Percentiles rank a stretch among this genome's conserved stretches.
Evolutionary conservation across 805 yeast species (phyloP).

Genomic region (Candida nonsorbophila): DNA sequence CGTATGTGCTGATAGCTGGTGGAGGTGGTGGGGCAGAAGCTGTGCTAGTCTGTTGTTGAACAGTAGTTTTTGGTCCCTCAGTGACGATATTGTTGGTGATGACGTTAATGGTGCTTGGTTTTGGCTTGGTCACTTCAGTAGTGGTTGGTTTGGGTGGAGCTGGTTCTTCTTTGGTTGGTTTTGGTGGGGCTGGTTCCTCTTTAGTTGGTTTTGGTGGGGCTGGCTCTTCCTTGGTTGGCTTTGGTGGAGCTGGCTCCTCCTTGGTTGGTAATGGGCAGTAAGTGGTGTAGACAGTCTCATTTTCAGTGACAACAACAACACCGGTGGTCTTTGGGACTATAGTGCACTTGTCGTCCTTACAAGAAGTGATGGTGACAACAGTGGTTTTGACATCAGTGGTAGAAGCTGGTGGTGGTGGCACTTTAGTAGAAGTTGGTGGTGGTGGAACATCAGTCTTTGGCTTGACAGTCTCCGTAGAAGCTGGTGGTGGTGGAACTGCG

Average conservation of each 20-base stretch:
- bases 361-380: constrained; percentile 33
- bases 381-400: constrained; percentile 17
- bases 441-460: constrained; percentile 6
- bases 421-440: constrained; percentile 1
- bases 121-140: constrained; percentile 1
- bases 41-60: constrained; percentile 4
- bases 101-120: constrained; percentile 33
- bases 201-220: constrained; percentile 1
- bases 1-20: constrained; percentile 16
- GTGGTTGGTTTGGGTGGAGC: constrained; percentile 7
- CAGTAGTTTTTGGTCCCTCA: constrained; percentile 17
- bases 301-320: constrained; percentile 15
- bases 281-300: constrained; percentile 16
- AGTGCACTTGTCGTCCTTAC: constrained; percentile 26
- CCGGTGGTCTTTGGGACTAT: constrained; percentile 28
- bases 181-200: constrained; percentile 3
- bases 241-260: neutral
- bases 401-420: constrained; percentile 7
- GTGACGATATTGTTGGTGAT: constrained; percentile 37
- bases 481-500: constrained; percentile 3
- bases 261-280: constrained; percentile 16
- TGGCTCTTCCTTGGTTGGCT: constrained; percentile 1
- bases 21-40: constrained; percentile 11
- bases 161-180: constrained; percentile 3
- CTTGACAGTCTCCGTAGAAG: neutral